Base-by-base conservation (phyloP, 768 basidiomycete genomes). In the Suillus americanus region DNA sequence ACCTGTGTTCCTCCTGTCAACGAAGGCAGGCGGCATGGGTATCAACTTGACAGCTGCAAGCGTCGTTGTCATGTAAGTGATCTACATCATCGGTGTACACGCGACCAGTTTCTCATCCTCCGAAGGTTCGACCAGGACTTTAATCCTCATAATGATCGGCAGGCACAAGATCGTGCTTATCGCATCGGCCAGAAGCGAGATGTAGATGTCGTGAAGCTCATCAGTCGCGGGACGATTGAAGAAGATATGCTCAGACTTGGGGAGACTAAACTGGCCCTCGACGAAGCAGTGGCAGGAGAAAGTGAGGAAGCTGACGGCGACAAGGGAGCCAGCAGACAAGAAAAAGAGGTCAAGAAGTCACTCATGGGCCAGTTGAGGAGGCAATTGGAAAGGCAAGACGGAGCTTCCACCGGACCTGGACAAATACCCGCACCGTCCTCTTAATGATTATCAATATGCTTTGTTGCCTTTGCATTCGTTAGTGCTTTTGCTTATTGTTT, bases 121-220 rank as follows among this genome's bases (percentile, higher is more conserved):
- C 50, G 35, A 64, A 92, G 90, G 87, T 97, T 95, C 73, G 97
- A 99, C 74, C 95, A 97, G 73, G 97, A 99, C 75, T 99, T 98
- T 79, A 99, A 99, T 74, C 93, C 93, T 4, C 93, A 95, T 78
- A 99, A 99, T 74, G 97, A 99, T 77, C 88, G 91, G 66, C 97
- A 99, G 79, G 97, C 97, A 1, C 95, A 97, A 65, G 97, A 99
- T 76, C 89, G 97, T 40, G 95, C 95, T 30, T 99, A 98, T 77
- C 91, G 97, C 33, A 97, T 99, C 68, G 97, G 95, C 28, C 95
- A 97, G 76, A 94, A 92, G 73, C 87, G 89, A 60, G 89, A 97
- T 68, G 97, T 99, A 12, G 94, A 97, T 38, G 94, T 99, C 8
- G 87, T 98, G 72, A 97, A 97, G 74, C 83, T 99, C 13, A 94